These are phyloP conservation scores for Circinella minor DNA, from an alignment of 371 early-diverging fungal species.

Conservation along the genomic window DNA sequence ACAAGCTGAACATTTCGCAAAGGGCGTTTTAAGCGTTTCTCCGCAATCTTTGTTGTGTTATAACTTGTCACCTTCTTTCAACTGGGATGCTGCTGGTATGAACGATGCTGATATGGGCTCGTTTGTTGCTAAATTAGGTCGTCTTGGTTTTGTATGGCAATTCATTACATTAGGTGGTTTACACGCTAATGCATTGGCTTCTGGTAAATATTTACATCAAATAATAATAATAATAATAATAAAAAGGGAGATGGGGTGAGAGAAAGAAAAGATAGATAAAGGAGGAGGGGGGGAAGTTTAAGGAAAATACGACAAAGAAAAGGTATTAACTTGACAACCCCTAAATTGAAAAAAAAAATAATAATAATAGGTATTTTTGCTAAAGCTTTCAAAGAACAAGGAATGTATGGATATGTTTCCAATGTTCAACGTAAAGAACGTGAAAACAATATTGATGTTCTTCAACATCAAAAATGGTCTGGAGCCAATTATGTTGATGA, in stretches of 20 bases:
- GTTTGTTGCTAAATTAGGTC: constrained; percentile 83
- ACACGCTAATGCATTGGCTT: constrained; percentile 88
- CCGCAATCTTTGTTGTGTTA: constrained; percentile 84
- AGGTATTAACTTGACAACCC: constrained; percentile 2
- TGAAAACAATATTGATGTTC: constrained; percentile 88
- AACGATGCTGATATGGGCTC: constrained; percentile 85
- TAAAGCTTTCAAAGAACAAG: constrained; percentile 84
- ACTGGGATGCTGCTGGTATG: constrained; percentile 97
- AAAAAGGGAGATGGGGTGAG: too few species aligned
- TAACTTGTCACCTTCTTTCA: constrained; percentile 98
- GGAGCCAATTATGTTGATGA: constrained; percentile 96
- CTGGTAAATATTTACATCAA: constrained; percentile 27
- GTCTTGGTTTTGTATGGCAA: constrained; percentile 96
- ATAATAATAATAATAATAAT: too few species aligned
- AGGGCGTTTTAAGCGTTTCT: constrained; percentile 74
- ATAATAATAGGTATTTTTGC: constrained; percentile 87
- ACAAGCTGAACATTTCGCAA: constrained; percentile 93
- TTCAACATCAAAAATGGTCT: constrained; percentile 98
- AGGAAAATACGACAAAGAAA: constrained; percentile 16
- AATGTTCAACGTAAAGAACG: constrained; percentile 96
- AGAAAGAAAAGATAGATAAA: too few species aligned
- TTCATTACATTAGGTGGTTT: constrained; percentile 99
- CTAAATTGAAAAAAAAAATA: neutral
- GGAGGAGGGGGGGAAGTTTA: too few species aligned
- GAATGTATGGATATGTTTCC: constrained; percentile 96